Conservation (phyloP, 2,329 filamentous ascomycete species). For the Passalora sequoiae region DNA sequence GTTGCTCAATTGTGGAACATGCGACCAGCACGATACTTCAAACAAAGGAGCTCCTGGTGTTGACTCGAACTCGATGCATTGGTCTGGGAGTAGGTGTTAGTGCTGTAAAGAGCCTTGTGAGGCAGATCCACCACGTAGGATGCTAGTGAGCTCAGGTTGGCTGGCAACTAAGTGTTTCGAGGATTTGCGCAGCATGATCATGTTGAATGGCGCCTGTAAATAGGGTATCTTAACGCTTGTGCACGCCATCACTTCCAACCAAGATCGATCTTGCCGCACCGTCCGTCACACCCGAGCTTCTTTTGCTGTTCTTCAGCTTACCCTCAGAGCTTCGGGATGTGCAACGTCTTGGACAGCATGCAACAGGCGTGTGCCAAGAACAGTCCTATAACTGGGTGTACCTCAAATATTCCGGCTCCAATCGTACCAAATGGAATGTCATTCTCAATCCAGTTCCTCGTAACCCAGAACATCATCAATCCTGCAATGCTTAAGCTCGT, state of each 20-base stretch:
- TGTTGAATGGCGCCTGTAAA: conserved; percentile 13
- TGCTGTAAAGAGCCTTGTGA: too few species aligned
- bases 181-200: background rate
- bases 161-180: too few species aligned
- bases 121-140: too few species aligned
- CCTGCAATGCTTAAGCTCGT: conserved; percentile 76
- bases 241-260: conserved; percentile 3
- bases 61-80: too few species aligned
- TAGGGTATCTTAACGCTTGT: conserved; percentile 11
- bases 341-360: conserved; percentile 93
- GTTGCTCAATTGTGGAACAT: too few species aligned
- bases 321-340: conserved; percentile 73
- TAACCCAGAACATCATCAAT: conserved; percentile 86
- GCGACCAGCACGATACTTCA: too few species aligned
- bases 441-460: conserved; percentile 71
- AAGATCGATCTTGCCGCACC: background rate
- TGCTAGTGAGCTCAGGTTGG: too few species aligned
- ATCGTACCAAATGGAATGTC: conserved; percentile 71
- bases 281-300: background rate
- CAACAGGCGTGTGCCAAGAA: conserved; percentile 86
- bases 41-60: too few species aligned
- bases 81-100: too few species aligned
- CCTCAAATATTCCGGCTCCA: conserved; percentile 64
- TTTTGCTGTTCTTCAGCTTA: background rate
- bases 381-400: conserved; percentile 75